Evolutionary conservation across 139 green algal genomes (phyloP), one percentile per base, ranked within the genome.

Genomic region (Tetradesmus lagerheimii): DNA sequence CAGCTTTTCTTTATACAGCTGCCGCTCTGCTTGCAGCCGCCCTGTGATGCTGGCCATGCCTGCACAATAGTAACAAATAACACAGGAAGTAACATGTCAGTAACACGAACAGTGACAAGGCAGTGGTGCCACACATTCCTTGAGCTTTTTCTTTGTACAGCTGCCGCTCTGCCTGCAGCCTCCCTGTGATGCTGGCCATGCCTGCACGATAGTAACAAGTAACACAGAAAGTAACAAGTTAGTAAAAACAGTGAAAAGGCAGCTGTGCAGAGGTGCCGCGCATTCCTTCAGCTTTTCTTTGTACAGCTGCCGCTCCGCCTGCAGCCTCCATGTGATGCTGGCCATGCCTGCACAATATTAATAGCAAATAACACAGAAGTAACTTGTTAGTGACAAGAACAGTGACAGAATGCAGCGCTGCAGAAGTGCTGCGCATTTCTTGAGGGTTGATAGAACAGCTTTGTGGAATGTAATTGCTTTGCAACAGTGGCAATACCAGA

Each of bases 221-320:
- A 14, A 81, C 57, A 31, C 57, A n/a, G n/a, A 31, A 71, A 15
- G 57, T 31, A 31, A 31, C 18, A 31, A 23, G 57, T 31, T n/a
- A 71, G 23, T 31, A 71, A 8, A 31, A 8, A 11, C 25, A n/a
- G 57, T 71, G 31, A n/a, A 64, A 20, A 64, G 20, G 16, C 23
- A 31, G 57, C 23, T 9, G 0, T 88, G 86, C 89, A 97, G 64
- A 12, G 91, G 91, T 5, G 83, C 53, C 45, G 95, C 94, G 62
- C 91, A 88, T 25, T 87, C 92, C 25, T 83, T 31, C 41, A 94
- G 75, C 45, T 91, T 91, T 41, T 18, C 50, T 35, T 94, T 92
- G 90, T 94, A 94, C 83, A 93, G 83, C 34, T 91, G 86, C 12
- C 93, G 92, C 93, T 96, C 93, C n/a, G 85, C 43, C 34, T 87